Conservation (phyloP, 148 eudicot genomes). For the Camellia granthamiana region DNA sequence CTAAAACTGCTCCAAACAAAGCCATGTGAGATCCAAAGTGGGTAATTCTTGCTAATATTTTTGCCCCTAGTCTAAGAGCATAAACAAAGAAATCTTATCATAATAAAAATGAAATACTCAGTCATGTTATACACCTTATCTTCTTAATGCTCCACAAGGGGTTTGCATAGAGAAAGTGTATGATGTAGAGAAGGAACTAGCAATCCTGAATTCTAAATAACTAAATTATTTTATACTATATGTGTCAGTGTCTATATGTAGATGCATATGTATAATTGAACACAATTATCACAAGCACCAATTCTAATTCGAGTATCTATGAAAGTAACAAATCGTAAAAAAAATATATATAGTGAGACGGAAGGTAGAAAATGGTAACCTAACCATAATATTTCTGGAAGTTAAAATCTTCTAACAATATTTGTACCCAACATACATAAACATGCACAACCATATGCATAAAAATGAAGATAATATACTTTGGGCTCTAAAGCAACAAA, state of each 20-base stretch:
- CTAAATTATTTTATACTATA: background rate
- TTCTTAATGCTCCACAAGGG: background rate
- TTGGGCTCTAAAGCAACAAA: background rate
- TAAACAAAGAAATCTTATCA: background rate
- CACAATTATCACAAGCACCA: background rate
- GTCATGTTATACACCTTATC: background rate
- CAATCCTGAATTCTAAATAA: background rate
- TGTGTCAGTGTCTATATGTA: background rate
- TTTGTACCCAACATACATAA: no score
- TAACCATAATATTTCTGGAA: no score
- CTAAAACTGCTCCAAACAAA: background rate
- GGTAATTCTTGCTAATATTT: background rate
- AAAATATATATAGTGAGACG: background rate
- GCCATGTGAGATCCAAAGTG: background rate
- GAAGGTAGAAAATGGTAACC: background rate
- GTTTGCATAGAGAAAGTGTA: background rate
- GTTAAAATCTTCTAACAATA: background rate
- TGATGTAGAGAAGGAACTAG: background rate
- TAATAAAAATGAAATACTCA: background rate
- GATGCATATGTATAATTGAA: background rate
- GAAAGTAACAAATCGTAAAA: background rate
- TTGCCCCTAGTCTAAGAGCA: background rate
- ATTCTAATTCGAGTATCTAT: background rate
- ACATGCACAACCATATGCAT: background rate
- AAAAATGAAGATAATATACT: background rate